Percentiles rank a stretch among this genome's conserved stretches.
phyloP scores from a whole-genome alignment of 2,329 filamentous ascomycete species.

The Hymenoscyphus infarciens region DNA sequence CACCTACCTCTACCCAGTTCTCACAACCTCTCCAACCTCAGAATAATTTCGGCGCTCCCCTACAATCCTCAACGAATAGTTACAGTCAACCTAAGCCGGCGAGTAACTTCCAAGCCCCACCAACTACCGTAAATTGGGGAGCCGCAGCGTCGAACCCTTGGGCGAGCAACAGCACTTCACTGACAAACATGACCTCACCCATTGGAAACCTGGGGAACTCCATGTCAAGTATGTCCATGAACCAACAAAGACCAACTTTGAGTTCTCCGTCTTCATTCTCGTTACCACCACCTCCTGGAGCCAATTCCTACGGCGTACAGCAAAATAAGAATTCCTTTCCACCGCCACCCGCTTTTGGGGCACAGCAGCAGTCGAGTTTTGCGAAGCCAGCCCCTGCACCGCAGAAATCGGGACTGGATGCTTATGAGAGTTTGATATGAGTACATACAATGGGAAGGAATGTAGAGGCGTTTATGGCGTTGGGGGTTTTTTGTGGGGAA shows the following conservation, averaged over 20 bases:
- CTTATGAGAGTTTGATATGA: constrained; percentile 53
- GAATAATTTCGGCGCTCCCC: constrained; percentile 33
- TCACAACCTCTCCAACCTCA: constrained; percentile 51
- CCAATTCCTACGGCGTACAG: constrained; percentile 16
- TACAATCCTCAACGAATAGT: constrained; percentile 19
- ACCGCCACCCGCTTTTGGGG: constrained; percentile 31
- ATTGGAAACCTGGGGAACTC: constrained; percentile 39
- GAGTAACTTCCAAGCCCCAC: constrained; percentile 20
- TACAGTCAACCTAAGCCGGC: constrained; percentile 20
- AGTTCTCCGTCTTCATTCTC: constrained; percentile 49
- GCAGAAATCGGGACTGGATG: constrained; percentile 47
- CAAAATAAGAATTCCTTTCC: constrained; percentile 17
- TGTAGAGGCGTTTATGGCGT: constrained; percentile 1
- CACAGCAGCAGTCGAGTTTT: constrained; percentile 31
- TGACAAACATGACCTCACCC: constrained; percentile 36
- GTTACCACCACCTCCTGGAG: constrained; percentile 37
- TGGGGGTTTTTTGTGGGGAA: neutral
- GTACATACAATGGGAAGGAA: neutral
- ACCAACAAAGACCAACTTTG: constrained; percentile 42
- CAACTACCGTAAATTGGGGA: constrained; percentile 48
- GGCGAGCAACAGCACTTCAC: constrained; percentile 39
- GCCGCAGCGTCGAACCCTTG: constrained; percentile 47
- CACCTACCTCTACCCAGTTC: constrained; percentile 59
- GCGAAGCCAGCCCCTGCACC: constrained; percentile 19
- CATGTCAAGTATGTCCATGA: constrained; percentile 49